phyloP scores from a whole-genome alignment of 352 stramenopile species.

The Phytophthora constricta region DNA sequence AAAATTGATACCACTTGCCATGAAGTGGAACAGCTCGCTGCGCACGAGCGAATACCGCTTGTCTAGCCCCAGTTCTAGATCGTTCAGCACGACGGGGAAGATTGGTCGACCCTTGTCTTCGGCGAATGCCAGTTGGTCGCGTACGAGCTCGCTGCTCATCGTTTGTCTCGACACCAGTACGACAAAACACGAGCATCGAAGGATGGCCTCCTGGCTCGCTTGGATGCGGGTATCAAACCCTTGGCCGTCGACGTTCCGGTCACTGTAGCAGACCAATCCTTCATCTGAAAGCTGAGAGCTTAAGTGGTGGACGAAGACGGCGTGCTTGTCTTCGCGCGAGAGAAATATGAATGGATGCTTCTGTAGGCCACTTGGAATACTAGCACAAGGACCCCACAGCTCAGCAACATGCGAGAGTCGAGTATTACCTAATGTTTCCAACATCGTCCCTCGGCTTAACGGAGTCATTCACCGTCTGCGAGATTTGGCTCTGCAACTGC shows the following conservation, averaged over 20 bases:
- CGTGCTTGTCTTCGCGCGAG: conserved; percentile 63
- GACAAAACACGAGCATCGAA: conserved; percentile 65
- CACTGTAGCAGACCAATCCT: conserved; percentile 52
- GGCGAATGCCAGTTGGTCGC: conserved; percentile 70
- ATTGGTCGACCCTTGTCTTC: conserved; percentile 73
- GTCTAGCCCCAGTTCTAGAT: conserved; percentile 57
- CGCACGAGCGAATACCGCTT: conserved; percentile 71
- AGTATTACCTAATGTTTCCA: conserved; percentile 9
- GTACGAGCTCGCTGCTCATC: conserved; percentile 56
- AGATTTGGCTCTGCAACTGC: conserved; percentile 37
- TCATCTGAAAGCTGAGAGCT: conserved; percentile 45
- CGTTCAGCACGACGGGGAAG: conserved; percentile 63
- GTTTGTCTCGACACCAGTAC: conserved; percentile 68
- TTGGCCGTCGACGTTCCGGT: conserved; percentile 45
- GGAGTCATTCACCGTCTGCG: conserved; percentile 52
- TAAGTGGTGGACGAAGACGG: conserved; percentile 54
- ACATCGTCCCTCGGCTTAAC: conserved; percentile 30
- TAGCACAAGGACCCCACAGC: conserved; percentile 17
- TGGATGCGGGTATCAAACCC: conserved; percentile 66
- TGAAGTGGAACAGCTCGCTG: conserved; percentile 69
- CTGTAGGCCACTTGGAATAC: conserved; percentile 4
- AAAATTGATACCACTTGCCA: conserved; percentile 46
- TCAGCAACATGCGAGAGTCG: conserved; percentile 9
- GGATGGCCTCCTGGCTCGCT: conserved; percentile 65
- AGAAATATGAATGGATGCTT: conserved; percentile 66